Evolutionary conservation across 257 asterid genomes (phyloP).

Genomic region (Nicotiana undulata): DNA sequence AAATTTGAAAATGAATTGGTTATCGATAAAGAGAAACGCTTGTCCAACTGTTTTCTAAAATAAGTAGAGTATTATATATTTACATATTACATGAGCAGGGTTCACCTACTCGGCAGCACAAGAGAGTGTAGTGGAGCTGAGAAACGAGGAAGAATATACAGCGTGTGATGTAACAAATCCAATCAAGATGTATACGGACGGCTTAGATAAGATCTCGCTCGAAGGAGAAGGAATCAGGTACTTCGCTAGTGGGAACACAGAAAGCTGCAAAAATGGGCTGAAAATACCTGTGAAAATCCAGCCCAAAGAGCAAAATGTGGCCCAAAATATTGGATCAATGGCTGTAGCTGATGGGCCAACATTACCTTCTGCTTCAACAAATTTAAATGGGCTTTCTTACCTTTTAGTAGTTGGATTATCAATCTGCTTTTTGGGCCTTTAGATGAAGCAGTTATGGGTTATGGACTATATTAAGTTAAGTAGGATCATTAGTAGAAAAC

Average conservation of each 20-base stretch:
- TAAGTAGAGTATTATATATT: too few species aligned
- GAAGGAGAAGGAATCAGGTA: conserved; percentile 19
- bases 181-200: conserved; percentile 15
- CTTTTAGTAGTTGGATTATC: not conserved
- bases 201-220: conserved; percentile 7
- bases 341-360: conserved; percentile 8
- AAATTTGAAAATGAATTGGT: too few species aligned
- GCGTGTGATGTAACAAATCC: conserved; percentile 19
- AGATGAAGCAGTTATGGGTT: not conserved
- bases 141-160: conserved; percentile 8
- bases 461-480: not conserved
- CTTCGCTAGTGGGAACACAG: conserved; percentile 11
- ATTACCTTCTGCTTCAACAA: conserved; percentile 4
- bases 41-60: too few species aligned
- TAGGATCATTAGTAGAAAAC: not conserved
- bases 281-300: conserved; percentile 7
- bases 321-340: not conserved
- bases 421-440: not conserved
- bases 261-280: conserved; percentile 14
- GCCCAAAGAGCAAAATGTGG: not conserved
- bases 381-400: conserved; percentile 7
- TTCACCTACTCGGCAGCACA: conserved; percentile 12
- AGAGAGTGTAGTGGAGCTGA: conserved; percentile 15
- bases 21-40: too few species aligned
- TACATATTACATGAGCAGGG: not conserved